Percentiles rank a stretch among this genome's conserved stretches.
Evolutionary conservation across 495 filamentous ascomycete species (phyloP).

Genomic region (Xylaria grammica): DNA sequence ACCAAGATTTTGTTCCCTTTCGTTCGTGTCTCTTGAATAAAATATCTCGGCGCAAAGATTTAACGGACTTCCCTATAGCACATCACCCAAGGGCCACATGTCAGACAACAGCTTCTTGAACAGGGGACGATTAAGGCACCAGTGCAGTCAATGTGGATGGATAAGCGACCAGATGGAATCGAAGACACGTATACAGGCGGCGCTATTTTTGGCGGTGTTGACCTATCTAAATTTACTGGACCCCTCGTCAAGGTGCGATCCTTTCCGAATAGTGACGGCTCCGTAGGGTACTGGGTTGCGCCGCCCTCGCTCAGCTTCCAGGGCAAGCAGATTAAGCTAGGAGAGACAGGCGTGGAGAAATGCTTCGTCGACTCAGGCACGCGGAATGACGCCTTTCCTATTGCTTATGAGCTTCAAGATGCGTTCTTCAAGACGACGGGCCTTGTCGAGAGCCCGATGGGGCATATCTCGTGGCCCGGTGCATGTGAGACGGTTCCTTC

Average conservation of each 20-base stretch:
- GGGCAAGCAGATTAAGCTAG: slow-evolving; percentile 13
- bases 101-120: slow-evolving; percentile 22
- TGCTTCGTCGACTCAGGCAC: slow-evolving; percentile 22
- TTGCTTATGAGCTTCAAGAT: not conserved
- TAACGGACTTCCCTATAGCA: not conserved
- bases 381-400: slow-evolving; percentile 13
- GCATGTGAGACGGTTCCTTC: slow-evolving; percentile 13
- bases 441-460: slow-evolving; percentile 3
- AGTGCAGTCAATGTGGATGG: slow-evolving; percentile 24
- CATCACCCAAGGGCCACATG: slow-evolving; percentile 10
- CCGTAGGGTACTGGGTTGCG: slow-evolving; percentile 11
- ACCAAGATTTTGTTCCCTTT: not conserved
- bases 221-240: slow-evolving; percentile 68
- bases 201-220: slow-evolving; percentile 73
- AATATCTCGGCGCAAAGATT: not conserved
- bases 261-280: slow-evolving; percentile 3
- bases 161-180: slow-evolving; percentile 14
- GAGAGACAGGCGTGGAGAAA: too few relatives aligned
- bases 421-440: slow-evolving; percentile 16
- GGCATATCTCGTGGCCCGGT: slow-evolving; percentile 9
- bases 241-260: slow-evolving; percentile 42
- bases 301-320: not conserved
- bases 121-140: slow-evolving; percentile 18
- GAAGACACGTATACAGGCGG: slow-evolving; percentile 54
- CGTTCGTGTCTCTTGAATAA: not conserved